Percentiles rank a stretch among this genome's conserved stretches.
Conservation (phyloP, 108 stramenopile genomes). For the Fragilariopsis cylindrus region DNA sequence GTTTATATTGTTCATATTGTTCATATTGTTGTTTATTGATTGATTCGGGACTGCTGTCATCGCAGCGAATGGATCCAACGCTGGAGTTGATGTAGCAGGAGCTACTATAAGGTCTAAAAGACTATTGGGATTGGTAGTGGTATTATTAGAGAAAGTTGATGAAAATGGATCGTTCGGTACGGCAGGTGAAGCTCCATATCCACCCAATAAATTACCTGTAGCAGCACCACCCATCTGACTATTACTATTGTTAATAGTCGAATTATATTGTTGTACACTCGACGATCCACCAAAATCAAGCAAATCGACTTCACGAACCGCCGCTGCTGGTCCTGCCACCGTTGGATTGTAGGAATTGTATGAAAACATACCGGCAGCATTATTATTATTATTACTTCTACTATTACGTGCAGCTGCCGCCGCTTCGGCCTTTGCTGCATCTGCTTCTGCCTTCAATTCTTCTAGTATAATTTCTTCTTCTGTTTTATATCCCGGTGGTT, state of each 20-base stretch:
- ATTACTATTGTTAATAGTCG: background rate
- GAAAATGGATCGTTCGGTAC: constrained; percentile 13
- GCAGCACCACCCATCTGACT: background rate
- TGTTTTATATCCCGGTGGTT: background rate
- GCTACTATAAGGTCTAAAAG: constrained; percentile 4
- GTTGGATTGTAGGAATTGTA: background rate
- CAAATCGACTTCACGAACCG: constrained; percentile 29
- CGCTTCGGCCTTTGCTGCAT: constrained; percentile 22
- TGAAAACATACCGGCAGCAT: background rate
- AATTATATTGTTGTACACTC: too few species aligned
- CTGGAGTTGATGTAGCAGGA: background rate
- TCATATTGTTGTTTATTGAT: background rate
- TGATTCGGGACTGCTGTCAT: background rate
- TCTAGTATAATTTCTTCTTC: constrained; percentile 29
- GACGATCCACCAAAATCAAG: constrained; percentile 25
- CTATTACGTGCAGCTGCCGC: background rate
- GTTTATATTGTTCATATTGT: background rate
- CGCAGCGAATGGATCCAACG: constrained; percentile 27
- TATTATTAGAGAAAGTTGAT: constrained; percentile 1
- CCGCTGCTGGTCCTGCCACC: background rate
- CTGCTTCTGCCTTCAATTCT: constrained; percentile 26
- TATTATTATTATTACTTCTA: background rate
- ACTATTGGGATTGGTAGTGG: background rate
- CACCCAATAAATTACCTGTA: background rate
- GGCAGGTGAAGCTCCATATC: background rate